These are phyloP conservation scores for Papiliotrema laurentii DNA, from an alignment of 1,284 basidiomycete species.

Conservation along the genomic window DNA sequence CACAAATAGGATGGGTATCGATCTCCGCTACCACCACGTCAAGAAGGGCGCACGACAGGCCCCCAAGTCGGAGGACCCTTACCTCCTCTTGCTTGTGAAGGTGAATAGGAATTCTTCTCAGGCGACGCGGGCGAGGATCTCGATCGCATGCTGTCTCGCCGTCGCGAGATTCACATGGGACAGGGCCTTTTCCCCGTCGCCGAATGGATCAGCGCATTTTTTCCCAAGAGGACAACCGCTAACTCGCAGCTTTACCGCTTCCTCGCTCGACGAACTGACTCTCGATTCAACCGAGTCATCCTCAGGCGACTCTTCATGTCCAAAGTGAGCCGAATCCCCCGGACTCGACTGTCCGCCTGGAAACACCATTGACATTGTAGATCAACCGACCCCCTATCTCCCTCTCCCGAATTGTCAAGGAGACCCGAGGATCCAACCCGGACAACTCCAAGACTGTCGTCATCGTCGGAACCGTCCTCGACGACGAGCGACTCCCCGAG, in stretches of 20 bases:
- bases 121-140: background rate
- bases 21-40: constrained; percentile 96
- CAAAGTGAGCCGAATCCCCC: constrained; percentile 31
- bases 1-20: constrained; percentile 71
- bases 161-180: background rate
- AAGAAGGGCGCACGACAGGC: constrained; percentile 94
- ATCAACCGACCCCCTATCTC: constrained; percentile 97
- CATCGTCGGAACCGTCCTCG: constrained; percentile 86
- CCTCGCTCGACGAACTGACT: constrained; percentile 94
- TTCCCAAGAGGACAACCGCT: constrained; percentile 1
- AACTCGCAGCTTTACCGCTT: constrained; percentile 87
- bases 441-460: constrained; percentile 77
- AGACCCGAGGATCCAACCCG: constrained; percentile 66
- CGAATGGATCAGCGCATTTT: background rate
- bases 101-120: constrained; percentile 51
- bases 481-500: constrained; percentile 83
- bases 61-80: constrained; percentile 98
- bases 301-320: constrained; percentile 96
- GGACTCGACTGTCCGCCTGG: too few species aligned
- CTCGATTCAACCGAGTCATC: constrained; percentile 95
- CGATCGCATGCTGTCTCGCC: background rate
- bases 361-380: constrained; percentile 45
- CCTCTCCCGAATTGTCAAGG: constrained; percentile 80
- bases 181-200: background rate
- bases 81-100: constrained; percentile 97